Evolutionary conservation across 257 asterid species (phyloP).

Genomic region (Rhazya stricta): DNA sequence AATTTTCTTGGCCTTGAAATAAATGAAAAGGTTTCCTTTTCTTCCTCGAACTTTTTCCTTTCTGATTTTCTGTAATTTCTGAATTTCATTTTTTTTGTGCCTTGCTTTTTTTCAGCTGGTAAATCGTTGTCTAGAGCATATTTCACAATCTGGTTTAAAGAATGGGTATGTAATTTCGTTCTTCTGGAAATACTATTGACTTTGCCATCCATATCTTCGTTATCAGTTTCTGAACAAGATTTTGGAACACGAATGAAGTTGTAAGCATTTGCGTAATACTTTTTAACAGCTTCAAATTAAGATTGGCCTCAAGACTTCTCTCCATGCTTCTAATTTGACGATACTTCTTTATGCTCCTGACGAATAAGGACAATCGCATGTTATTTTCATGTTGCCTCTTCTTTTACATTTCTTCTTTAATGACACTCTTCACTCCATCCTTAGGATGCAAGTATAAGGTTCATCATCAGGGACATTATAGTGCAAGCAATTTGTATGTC

Average conservation of each 20-base stretch:
- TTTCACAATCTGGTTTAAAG: slow-evolving; percentile 38
- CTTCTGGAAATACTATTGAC: slow-evolving; percentile 8
- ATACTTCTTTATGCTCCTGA: not conserved
- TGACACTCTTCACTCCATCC: not conserved
- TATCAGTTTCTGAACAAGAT: not conserved
- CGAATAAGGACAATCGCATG: not conserved
- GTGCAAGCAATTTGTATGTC: not conserved
- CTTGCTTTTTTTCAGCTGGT: slow-evolving; percentile 57
- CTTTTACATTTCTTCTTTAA: not conserved
- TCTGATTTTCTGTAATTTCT: slow-evolving; percentile 13
- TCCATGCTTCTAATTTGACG: not conserved
- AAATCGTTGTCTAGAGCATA: slow-evolving; percentile 48
- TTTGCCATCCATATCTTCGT: not conserved
- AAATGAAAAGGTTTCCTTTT: slow-evolving; percentile 59
- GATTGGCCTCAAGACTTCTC: not conserved
- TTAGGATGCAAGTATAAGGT: not conserved
- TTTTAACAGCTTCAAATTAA: not conserved
- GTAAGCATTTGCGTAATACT: not conserved
- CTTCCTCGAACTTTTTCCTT: slow-evolving; percentile 17
- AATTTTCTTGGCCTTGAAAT: slow-evolving; percentile 91
- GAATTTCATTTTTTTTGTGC: slow-evolving; percentile 22
- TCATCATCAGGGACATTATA: not conserved
- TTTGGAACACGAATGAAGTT: not conserved
- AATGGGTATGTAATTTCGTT: slow-evolving; percentile 50
- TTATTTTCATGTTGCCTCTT: not conserved